Percentiles rank a stretch among this genome's conserved stretches.
These are phyloP conservation scores for Leccinum obscurum DNA, from an alignment of 768 basidiomycete genomes.

Conservation along the genomic window DNA sequence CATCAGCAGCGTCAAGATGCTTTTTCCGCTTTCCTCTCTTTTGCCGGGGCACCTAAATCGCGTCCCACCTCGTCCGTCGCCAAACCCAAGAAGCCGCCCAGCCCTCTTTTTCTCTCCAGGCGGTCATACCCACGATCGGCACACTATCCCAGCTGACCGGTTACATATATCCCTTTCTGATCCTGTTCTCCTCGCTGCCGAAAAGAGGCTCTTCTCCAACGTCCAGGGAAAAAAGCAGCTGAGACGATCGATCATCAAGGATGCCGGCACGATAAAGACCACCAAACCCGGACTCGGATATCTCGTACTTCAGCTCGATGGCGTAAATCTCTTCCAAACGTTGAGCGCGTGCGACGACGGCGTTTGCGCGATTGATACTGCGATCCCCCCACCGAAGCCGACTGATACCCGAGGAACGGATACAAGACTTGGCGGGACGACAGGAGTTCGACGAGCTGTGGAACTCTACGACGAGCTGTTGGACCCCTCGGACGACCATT, in stretches of 20 bases:
- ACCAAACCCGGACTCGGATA: not conserved
- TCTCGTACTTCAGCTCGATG: not conserved
- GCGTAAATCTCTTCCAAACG: not conserved
- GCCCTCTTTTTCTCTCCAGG: constrained; percentile 16
- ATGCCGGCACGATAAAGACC: constrained; percentile 1
- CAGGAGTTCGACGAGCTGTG: not conserved
- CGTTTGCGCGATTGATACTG: not conserved
- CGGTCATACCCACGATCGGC: constrained; percentile 13
- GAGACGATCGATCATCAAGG: not conserved
- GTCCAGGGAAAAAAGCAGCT: not conserved
- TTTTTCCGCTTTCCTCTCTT: constrained; percentile 2
- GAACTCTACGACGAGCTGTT: not conserved
- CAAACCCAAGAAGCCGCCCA: not conserved
- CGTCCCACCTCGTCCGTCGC: constrained; percentile 1
- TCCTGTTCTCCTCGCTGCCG: constrained; percentile 23
- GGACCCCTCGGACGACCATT: constrained; percentile 4
- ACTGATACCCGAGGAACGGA: not conserved
- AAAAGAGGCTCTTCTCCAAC: constrained; percentile 9
- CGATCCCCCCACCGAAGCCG: not conserved
- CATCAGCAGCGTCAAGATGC: constrained; percentile 16
- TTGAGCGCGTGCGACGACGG: not conserved
- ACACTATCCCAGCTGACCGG: constrained; percentile 12
- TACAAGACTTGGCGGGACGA: not conserved
- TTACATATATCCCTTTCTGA: constrained; percentile 26
- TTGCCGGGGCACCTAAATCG: constrained; percentile 2